Base-by-base conservation (phyloP, 148 eudicot species). In the Gaultheria prostrata region DNA sequence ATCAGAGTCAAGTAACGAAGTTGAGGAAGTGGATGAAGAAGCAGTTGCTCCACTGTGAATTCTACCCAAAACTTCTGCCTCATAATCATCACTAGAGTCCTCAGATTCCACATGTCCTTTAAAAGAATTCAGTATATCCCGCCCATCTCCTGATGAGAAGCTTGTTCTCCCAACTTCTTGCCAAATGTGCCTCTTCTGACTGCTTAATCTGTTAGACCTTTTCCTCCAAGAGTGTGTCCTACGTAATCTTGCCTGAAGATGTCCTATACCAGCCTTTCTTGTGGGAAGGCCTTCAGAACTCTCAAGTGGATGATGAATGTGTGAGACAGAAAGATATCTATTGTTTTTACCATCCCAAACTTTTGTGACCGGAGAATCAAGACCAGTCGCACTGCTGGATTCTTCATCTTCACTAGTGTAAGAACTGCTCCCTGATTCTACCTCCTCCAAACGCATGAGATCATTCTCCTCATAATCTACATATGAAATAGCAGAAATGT, bases 291-390 rank as follows among this genome's bases (percentile, higher is more conserved):
- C 89, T 45, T 89, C 93, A 69, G 87, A 87, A 84, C 90, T 90
- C 91, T 97, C 98, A 59, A 97, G 92, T 18, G 99, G 99, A 91
- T 97, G 99, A 81, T 89, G 98, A 83, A 97, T 95, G 85, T 84
- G 93, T 73, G 94, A 85, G 43, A 91, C 87, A 63, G 89, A 85
- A 48, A 83, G 18, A 81, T 87, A 91, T 80, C 93, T 92, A 88
- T 90, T 95, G 80, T 79, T 92, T 89, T 90, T 95, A 76, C 94
- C 93, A 88, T 93, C 97, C 99, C 99, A 97, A 73, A 97, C 98
- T 91, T 88, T 93, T 65, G 91, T 91, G 56, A 92, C 89, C 28
- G 98, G 98, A 82, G 98, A 86, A 89, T 92, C 93, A 80, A 97
- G 92, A 85, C 99, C 98, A 35, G 91, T 95, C 71, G 92, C 86